A percentile compares a stretch with the other conserved stretches of the same genome.
Evolutionary conservation across 805 yeast genomes (phyloP).

Genomic region (Wickerhamiella nectarea): DNA sequence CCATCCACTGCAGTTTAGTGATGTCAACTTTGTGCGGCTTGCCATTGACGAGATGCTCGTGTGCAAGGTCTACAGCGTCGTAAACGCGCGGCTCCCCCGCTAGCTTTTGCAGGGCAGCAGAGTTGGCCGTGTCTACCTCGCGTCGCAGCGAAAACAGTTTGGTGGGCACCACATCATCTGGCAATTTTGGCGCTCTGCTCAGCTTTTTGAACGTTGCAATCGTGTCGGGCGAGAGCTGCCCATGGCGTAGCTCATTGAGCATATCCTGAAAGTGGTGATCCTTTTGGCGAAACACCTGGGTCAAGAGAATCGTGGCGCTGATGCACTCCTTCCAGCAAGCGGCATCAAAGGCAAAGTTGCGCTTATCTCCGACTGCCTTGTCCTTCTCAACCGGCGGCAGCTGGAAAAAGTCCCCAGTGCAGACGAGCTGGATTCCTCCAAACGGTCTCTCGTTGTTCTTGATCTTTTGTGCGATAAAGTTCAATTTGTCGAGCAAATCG

Average conservation of each 20-base stretch:
- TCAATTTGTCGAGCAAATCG: conserved; percentile 56
- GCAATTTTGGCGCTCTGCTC: conserved; percentile 35
- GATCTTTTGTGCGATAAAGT: conserved; percentile 46
- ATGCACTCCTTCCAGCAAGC: conserved; percentile 53
- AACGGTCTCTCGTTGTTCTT: conserved; percentile 48
- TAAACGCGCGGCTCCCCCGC: conserved; percentile 36
- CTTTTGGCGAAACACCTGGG: conserved; percentile 75
- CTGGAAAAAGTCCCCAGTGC: conserved; percentile 95
- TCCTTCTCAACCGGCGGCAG: conserved; percentile 69
- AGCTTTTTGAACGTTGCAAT: conserved; percentile 37
- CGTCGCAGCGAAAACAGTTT: conserved; percentile 74
- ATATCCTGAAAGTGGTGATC: conserved; percentile 62
- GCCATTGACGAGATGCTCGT: neutral
- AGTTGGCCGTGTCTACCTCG: conserved; percentile 73
- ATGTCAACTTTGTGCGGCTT: conserved; percentile 14
- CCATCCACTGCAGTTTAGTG: conserved; percentile 47
- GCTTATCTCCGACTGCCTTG: conserved; percentile 16
- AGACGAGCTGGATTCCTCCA: conserved; percentile 83
- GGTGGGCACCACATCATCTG: conserved; percentile 77
- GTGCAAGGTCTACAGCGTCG: conserved; percentile 33
- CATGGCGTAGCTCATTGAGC: conserved; percentile 69
- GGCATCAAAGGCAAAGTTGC: conserved; percentile 62
- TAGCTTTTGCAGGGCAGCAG: conserved; percentile 35
- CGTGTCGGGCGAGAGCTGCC: conserved; percentile 42
- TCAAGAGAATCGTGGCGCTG: conserved; percentile 51